Conservation (phyloP, 352 stramenopile genomes). For the Phytophthora fragariae region DNA sequence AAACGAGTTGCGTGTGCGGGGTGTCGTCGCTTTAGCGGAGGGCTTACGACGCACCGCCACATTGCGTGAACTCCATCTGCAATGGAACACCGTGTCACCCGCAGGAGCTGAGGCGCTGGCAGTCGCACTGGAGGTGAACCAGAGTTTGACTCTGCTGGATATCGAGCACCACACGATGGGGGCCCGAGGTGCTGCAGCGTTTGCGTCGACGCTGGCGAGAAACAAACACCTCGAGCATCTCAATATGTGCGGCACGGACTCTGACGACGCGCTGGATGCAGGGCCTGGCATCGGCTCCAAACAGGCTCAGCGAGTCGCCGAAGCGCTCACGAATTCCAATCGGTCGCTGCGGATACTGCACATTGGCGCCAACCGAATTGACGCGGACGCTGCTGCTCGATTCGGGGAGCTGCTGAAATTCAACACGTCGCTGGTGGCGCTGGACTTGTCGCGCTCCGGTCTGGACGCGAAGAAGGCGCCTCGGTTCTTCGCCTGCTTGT, state of each 20-base stretch:
- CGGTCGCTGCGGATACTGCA: slow-evolving; percentile 57
- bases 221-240: slow-evolving; percentile 65
- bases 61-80: slow-evolving; percentile 72
- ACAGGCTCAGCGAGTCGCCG: slow-evolving; percentile 52
- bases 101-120: slow-evolving; percentile 66
- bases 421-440: slow-evolving; percentile 51
- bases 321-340: slow-evolving; percentile 55
- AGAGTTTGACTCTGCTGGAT: slow-evolving; percentile 67
- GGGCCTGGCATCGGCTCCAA: slow-evolving; percentile 58
- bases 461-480: slow-evolving; percentile 65
- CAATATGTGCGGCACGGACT: slow-evolving; percentile 75
- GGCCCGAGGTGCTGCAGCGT: slow-evolving; percentile 52
- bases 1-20: slow-evolving; percentile 60
- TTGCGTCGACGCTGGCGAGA: slow-evolving; percentile 65
- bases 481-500: slow-evolving; percentile 74
- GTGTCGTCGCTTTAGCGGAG: slow-evolving; percentile 60
- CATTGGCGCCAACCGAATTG: slow-evolving; percentile 71
- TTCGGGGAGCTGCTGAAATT: slow-evolving; percentile 69
- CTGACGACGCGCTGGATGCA: slow-evolving; percentile 52
- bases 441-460: slow-evolving; percentile 71
- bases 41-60: slow-evolving; percentile 63
- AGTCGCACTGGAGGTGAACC: slow-evolving; percentile 58
- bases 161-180: slow-evolving; percentile 85
- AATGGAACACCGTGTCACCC: slow-evolving; percentile 74
- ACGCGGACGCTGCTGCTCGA: slow-evolving; percentile 53